A percentile compares a stretch with the other conserved stretches of the same genome.
phyloP scores from a whole-genome alignment of 371 early-diverging fungal genomes.

The Ecytonucleospora hepatopenaei region DNA sequence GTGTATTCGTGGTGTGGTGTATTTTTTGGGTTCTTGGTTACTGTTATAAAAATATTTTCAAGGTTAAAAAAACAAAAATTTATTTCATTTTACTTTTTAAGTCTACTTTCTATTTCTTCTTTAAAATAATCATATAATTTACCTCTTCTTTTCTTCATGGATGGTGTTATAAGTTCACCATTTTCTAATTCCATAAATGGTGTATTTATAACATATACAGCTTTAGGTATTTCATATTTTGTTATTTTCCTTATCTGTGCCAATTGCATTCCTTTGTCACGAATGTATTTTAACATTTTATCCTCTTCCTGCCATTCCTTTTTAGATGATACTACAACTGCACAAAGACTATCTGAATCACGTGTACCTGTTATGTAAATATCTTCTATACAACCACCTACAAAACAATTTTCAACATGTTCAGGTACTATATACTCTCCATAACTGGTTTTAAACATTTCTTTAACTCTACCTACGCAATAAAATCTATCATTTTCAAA shows the following conservation, averaged over 20 bases:
- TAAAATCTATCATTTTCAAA: constrained; percentile 64
- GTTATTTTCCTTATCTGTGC: constrained; percentile 41
- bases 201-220: constrained; percentile 36
- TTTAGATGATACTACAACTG: constrained; percentile 44
- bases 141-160: constrained; percentile 54
- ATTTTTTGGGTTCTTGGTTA: too few relatives aligned
- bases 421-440: constrained; percentile 96
- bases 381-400: constrained; percentile 46
- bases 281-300: constrained; percentile 12
- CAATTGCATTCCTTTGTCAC: constrained; percentile 24
- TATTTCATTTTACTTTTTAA: constrained; percentile 6
- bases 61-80: not conserved
- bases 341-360: constrained; percentile 48
- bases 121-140: constrained; percentile 43
- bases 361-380: constrained; percentile 50
- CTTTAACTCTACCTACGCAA: constrained; percentile 85
- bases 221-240: constrained; percentile 55
- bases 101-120: constrained; percentile 38
- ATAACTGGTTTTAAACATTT: constrained; percentile 82
- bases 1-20: too few relatives aligned
- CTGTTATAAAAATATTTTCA: too few relatives aligned
- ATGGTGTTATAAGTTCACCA: constrained; percentile 53
- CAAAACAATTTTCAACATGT: constrained; percentile 68
- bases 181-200: constrained; percentile 37
- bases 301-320: constrained; percentile 12